A percentile compares a stretch with the other conserved stretches of the same genome.
phyloP scores from a whole-genome alignment of 1,139 yeast species.

The Scheffersomyces titani region DNA sequence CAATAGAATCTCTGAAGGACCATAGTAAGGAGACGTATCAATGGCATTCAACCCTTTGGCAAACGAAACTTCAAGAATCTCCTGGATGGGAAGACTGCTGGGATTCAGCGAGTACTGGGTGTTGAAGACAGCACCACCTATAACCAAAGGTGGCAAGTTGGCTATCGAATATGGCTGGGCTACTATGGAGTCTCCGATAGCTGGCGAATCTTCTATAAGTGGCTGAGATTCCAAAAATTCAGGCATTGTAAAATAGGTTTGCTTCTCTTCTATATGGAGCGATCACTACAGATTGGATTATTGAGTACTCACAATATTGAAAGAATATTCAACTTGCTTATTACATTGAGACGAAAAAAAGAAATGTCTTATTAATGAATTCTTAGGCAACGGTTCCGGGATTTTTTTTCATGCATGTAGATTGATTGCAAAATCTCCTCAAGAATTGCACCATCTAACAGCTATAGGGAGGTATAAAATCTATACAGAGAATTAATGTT shows the following conservation, averaged over 20 bases:
- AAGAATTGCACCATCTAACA: background rate
- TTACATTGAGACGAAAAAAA: background rate
- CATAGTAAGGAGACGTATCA: constrained; percentile 93
- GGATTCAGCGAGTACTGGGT: constrained; percentile 75
- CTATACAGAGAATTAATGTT: background rate
- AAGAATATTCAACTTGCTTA: background rate
- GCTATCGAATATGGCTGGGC: constrained; percentile 23
- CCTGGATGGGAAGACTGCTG: constrained; percentile 52
- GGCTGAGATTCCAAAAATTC: background rate
- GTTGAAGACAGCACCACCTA: constrained; percentile 89
- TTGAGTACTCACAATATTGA: background rate
- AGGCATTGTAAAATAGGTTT: background rate
- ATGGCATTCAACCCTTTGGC: constrained; percentile 70
- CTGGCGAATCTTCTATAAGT: background rate
- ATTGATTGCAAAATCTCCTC: background rate
- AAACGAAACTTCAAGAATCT: constrained; percentile 62
- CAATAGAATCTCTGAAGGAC: constrained; percentile 76
- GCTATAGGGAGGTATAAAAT: background rate
- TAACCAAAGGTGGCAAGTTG: constrained; percentile 58
- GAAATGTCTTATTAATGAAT: no score
- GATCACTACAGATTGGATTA: background rate
- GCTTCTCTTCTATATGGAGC: background rate
- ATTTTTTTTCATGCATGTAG: background rate
- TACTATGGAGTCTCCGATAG: constrained; percentile 10
- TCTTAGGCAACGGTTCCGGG: background rate